phyloP scores from a whole-genome alignment of 2,329 filamentous ascomycete genomes.

The Trichophyton equinum region DNA sequence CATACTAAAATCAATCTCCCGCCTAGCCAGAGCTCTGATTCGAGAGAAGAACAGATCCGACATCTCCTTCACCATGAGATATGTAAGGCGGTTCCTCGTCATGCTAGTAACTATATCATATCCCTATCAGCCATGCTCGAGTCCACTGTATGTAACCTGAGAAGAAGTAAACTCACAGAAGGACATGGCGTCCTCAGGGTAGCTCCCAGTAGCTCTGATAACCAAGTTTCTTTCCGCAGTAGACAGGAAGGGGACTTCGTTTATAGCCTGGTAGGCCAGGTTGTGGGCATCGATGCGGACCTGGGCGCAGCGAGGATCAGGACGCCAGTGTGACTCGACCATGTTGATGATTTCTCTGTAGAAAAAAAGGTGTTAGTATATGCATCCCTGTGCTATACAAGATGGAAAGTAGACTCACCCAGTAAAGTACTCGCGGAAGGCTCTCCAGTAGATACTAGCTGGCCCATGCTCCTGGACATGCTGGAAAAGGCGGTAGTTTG shows the following conservation, averaged over 20 bases:
- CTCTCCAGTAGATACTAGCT: slow-evolving; percentile 16
- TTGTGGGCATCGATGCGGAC: slow-evolving; percentile 14
- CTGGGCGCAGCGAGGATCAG: slow-evolving; percentile 13
- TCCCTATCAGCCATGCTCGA: neutral
- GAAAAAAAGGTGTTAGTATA: neutral
- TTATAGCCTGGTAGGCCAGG: slow-evolving; percentile 18
- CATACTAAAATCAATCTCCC: neutral
- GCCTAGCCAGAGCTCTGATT: neutral
- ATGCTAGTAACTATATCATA: slow-evolving; percentile 16
- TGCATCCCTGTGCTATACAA: neutral
- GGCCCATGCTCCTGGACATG: slow-evolving; percentile 17
- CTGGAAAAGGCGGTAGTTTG: slow-evolving; percentile 16
- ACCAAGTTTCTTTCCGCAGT: slow-evolving; percentile 15
- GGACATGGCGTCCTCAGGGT: slow-evolving; percentile 15
- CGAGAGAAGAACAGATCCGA: neutral
- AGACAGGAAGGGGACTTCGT: slow-evolving; percentile 14
- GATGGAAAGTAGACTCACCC: slow-evolving; percentile 14
- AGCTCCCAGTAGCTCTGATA: slow-evolving; percentile 12
- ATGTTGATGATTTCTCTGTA: slow-evolving; percentile 7
- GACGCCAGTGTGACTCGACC: slow-evolving; percentile 16
- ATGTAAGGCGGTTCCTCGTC: slow-evolving; percentile 14
- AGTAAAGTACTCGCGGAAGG: slow-evolving; percentile 19
- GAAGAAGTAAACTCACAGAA: slow-evolving; percentile 18
- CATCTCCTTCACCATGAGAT: slow-evolving; percentile 17
- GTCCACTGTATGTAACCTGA: neutral